Conservation (phyloP, 2,329 filamentous ascomycete species). For the Xenosphaeropsis pyriputrescens region DNA sequence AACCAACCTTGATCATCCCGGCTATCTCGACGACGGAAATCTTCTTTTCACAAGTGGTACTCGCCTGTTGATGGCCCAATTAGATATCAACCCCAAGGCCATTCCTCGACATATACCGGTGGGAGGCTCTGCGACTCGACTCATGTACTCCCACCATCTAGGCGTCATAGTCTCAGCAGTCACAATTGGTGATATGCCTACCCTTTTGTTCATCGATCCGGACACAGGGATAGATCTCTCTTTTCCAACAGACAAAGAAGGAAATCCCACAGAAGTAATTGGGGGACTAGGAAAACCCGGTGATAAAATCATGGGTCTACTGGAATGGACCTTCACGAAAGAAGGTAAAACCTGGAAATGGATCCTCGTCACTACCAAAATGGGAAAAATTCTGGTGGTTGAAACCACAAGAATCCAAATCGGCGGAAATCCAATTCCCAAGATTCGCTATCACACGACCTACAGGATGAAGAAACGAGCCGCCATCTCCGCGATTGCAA, state of each 20-base stretch:
- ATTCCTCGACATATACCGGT: constrained; percentile 34
- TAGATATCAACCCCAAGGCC: constrained; percentile 28
- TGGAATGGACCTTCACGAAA: constrained; percentile 48
- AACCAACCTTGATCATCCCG: constrained; percentile 21
- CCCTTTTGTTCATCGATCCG: constrained; percentile 40
- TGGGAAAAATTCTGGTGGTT: constrained; percentile 40
- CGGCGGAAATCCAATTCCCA: constrained; percentile 2
- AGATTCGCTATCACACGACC: constrained; percentile 37
- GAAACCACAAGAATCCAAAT: background rate
- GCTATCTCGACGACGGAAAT: constrained; percentile 16
- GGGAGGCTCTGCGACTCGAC: constrained; percentile 19
- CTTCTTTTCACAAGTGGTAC: constrained; percentile 34
- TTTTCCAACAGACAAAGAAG: constrained; percentile 25
- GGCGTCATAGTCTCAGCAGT: constrained; percentile 38
- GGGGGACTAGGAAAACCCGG: constrained; percentile 38
- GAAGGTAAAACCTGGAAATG: constrained; percentile 44
- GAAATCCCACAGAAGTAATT: constrained; percentile 29
- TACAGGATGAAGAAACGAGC: constrained; percentile 29
- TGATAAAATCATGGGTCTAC: constrained; percentile 43
- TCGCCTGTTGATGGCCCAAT: constrained; percentile 35
- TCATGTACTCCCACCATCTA: constrained; percentile 39
- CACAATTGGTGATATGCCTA: constrained; percentile 25
- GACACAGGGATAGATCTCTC: constrained; percentile 37
- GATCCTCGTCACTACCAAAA: constrained; percentile 42
- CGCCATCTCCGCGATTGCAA: constrained; percentile 40